Conservation (phyloP, 768 basidiomycete genomes). For the Agaricus blazei region DNA sequence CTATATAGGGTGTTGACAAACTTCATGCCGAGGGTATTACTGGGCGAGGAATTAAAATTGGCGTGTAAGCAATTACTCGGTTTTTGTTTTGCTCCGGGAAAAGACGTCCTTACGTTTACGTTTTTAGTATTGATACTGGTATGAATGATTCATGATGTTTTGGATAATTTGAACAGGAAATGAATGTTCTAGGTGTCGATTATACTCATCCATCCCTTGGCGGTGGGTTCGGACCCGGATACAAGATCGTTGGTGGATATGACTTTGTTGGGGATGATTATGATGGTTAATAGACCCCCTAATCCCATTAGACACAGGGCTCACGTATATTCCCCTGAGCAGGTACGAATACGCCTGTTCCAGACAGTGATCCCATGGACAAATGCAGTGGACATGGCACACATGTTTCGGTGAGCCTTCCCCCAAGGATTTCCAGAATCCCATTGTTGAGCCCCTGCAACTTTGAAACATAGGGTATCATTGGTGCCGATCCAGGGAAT, state of each 20-base stretch:
- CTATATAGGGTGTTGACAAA: slow-evolving; percentile 51
- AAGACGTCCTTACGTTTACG: background rate
- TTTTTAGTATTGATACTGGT: slow-evolving; percentile 45
- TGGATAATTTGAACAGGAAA: background rate
- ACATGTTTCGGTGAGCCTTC: slow-evolving; percentile 42
- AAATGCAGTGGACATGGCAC: slow-evolving; percentile 50
- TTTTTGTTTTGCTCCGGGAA: background rate
- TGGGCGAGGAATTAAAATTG: slow-evolving; percentile 65
- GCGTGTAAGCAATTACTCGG: slow-evolving; percentile 36
- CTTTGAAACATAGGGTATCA: slow-evolving; percentile 38
- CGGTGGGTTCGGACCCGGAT: slow-evolving; percentile 48
- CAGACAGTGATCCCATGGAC: slow-evolving; percentile 48
- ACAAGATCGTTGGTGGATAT: slow-evolving; percentile 47
- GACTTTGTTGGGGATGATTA: slow-evolving; percentile 57
- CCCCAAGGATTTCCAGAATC: background rate
- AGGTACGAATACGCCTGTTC: slow-evolving; percentile 43
- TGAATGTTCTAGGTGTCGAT: slow-evolving; percentile 33
- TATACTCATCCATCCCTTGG: slow-evolving; percentile 54
- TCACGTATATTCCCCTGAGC: background rate
- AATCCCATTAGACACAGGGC: background rate
- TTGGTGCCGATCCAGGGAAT: slow-evolving; percentile 58
- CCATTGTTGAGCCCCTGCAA: background rate
- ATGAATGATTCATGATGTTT: background rate
- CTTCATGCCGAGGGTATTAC: slow-evolving; percentile 57
- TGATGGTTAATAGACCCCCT: slow-evolving; percentile 25